A percentile compares a stretch with the other conserved stretches of the same genome.
Conservation (phyloP, 2,329 filamentous ascomycete genomes). For the Sodiomyces alkalinus region DNA sequence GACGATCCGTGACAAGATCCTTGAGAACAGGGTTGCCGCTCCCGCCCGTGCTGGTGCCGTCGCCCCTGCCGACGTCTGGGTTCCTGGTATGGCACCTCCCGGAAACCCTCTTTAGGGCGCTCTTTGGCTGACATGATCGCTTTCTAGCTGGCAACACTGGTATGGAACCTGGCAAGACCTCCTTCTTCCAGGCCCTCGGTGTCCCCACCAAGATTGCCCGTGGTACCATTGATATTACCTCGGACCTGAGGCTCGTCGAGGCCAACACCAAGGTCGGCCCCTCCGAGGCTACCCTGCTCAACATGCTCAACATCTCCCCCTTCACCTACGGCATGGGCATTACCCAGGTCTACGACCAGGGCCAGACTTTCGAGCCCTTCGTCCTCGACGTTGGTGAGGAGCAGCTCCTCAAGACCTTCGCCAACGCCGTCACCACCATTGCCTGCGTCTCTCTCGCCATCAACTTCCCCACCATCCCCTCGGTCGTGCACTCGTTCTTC, state of each 20-base stretch:
- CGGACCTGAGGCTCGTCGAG: conserved; percentile 96
- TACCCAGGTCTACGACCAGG: conserved; percentile 91
- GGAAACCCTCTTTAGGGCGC: too few relatives aligned
- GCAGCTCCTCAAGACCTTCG: conserved; percentile 77
- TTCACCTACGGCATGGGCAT: conserved; percentile 99
- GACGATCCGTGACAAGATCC: conserved; percentile 81
- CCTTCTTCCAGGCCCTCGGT: conserved; percentile 99
- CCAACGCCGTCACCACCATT: conserved; percentile 70
- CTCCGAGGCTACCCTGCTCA: conserved; percentile 93
- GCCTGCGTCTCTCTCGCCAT: conserved; percentile 80
- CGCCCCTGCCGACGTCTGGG: conserved; percentile 82
- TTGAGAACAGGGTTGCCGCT: conserved; percentile 92
- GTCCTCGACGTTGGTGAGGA: conserved; percentile 92
- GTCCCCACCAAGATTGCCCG: conserved; percentile 99
- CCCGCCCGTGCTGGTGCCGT: conserved; percentile 96
- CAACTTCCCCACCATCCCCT: conserved; percentile 92
- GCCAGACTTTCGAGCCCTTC: conserved; percentile 73
- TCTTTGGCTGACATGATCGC: too few relatives aligned
- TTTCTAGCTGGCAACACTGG: conserved; percentile 99
- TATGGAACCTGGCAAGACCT: conserved; percentile 99
- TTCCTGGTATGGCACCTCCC: too few relatives aligned
- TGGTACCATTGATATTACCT: conserved; percentile 99
- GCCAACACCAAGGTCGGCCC: conserved; percentile 87
- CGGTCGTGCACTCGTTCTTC: conserved; percentile 89
- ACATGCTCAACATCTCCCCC: conserved; percentile 99